Conservation (phyloP, 1,139 yeast species). For the Casaregolazyma suthepensis region DNA sequence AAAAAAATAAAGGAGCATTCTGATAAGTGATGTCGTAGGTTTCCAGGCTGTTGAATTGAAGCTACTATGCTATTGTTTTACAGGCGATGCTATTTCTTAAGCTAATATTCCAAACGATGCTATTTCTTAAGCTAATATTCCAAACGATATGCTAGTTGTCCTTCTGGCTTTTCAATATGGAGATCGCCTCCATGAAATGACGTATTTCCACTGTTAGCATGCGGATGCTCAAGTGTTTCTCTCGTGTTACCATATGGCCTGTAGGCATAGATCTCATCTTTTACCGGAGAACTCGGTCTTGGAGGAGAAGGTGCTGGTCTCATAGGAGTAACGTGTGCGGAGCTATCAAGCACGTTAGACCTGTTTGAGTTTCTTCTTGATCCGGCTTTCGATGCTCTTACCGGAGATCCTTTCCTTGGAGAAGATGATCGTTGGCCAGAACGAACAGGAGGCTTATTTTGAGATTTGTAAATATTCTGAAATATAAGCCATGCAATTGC, state of each 20-base stretch:
- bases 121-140: too few relatives aligned
- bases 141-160: conserved; percentile 16
- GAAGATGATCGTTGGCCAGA: background rate
- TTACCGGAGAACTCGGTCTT: conserved; percentile 7
- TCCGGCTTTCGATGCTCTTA: background rate
- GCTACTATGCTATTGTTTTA: too few relatives aligned
- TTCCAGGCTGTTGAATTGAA: too few relatives aligned
- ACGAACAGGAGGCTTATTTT: background rate
- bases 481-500: conserved; percentile 5
- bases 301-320: background rate
- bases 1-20: conserved; percentile 10
- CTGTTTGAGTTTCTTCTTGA: background rate
- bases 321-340: background rate
- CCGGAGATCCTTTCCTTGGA: background rate
- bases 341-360: background rate
- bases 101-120: conserved; percentile 10
- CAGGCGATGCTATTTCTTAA: too few relatives aligned
- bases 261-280: conserved; percentile 15
- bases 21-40: background rate
- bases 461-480: background rate
- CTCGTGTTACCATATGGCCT: conserved; percentile 19
- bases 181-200: background rate
- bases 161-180: conserved; percentile 17
- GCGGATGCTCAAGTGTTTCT: conserved; percentile 5
- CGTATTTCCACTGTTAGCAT: background rate